Evolutionary conservation across 306 rosid genomes (phyloP).

Genomic region (Abrus pulchellus): DNA sequence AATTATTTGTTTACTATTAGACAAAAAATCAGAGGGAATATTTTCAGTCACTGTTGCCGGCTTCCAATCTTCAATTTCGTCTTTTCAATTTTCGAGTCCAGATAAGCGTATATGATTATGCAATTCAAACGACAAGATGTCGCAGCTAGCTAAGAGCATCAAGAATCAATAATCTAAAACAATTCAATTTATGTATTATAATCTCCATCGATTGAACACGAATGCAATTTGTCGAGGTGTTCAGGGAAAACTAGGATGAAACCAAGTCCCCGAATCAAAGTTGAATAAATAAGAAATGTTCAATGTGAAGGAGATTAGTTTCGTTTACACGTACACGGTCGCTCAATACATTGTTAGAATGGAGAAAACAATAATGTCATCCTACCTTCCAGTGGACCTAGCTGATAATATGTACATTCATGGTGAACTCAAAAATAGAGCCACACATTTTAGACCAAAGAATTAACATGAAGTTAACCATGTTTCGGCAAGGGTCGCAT

Average conservation of each 20-base stretch:
- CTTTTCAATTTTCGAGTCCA: neutral
- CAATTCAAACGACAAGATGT: conserved; percentile 8
- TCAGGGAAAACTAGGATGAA: conserved; percentile 3
- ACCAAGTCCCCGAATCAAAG: neutral
- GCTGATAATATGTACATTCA: conserved; percentile 40
- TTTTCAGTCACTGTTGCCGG: neutral
- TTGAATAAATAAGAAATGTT: conserved; percentile 16
- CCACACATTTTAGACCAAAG: conserved; percentile 23
- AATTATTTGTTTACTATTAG: no score
- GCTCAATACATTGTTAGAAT: conserved; percentile 27
- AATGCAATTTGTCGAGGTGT: neutral
- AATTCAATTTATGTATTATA: neutral
- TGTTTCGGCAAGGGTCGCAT: conserved; percentile 4
- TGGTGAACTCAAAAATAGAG: conserved; percentile 18
- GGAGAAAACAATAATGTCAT: conserved; percentile 5
- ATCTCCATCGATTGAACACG: conserved; percentile 1
- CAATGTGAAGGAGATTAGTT: conserved; percentile 6
- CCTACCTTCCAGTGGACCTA: conserved; percentile 22
- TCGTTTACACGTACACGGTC: neutral
- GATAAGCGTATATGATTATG: neutral
- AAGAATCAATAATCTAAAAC: neutral
- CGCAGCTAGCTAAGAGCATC: neutral
- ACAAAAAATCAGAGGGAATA: no score
- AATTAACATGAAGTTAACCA: neutral
- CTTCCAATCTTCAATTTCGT: neutral